Evolutionary conservation across 2,329 filamentous ascomycete species (phyloP).

Genomic region (Botrytis fabae): DNA sequence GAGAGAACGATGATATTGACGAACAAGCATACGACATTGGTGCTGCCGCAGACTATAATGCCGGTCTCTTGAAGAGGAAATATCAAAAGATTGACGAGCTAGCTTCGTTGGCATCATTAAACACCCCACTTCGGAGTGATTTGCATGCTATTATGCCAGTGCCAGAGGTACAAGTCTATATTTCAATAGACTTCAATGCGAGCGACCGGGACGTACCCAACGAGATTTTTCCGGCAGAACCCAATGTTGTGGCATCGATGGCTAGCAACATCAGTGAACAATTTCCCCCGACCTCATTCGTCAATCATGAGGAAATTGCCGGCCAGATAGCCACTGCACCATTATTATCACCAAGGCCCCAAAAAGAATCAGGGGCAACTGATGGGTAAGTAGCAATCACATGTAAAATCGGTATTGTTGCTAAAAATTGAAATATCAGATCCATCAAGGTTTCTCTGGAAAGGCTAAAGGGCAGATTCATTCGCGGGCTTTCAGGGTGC

Average conservation of each 20-base stretch:
- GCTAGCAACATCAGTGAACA: no score
- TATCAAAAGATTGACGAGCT: background rate
- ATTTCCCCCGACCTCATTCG: background rate
- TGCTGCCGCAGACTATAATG: background rate
- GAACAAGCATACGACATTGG: background rate
- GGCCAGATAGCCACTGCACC: background rate
- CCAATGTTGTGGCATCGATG: background rate
- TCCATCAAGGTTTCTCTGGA: background rate
- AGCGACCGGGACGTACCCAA: background rate
- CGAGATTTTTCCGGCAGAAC: background rate
- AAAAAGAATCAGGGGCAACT: background rate
- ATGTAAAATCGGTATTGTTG: background rate
- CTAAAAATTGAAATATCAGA: background rate
- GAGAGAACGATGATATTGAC: background rate
- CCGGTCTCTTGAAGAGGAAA: background rate
- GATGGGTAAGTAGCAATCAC: background rate
- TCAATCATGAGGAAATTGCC: background rate
- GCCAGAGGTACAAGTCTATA: background rate
- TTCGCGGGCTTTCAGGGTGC: background rate
- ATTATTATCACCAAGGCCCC: no score
- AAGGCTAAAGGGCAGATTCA: background rate
- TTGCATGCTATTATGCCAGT: background rate
- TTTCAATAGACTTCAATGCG: background rate
- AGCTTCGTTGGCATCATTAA: rapidly evolving
- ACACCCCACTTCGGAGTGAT: background rate